Base-by-base conservation (phyloP, 345 rosid genomes). In the Pugionium dolabratum region DNA sequence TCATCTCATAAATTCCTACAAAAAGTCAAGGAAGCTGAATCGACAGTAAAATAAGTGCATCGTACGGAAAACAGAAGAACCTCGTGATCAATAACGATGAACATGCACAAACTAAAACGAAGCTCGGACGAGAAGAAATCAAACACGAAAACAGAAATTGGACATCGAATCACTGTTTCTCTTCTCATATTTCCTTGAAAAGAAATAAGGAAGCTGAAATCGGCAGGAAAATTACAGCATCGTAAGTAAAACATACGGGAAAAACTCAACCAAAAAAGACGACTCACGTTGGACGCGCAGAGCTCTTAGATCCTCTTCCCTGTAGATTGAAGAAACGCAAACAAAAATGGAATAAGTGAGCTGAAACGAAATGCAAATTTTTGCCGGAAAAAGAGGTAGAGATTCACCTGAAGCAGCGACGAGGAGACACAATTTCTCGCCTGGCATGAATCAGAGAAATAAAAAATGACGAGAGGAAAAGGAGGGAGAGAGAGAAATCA, bases 281-380 rank as follows among this genome's bases (percentile, higher is more conserved):
- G 18, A 34, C 79, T 70, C 54, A 70, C 79, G 73, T 65, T 28
- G 45, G 39, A 65, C 33, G 41, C 46, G 62, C 49, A 64, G 70
- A 56, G 74, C 37, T 62, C 6, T 11, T 67, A 57, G 62, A 67
- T 51, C 74, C 28, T 67, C 71, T 76, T 67, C 74, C 71, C 75
- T 70, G 40, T 6, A 33, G 61, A 58, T 11, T 10, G 42, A 36
- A 54, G 29, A 42, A 47, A 55, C 27, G 11, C 5, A 61, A 71
- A 37, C 7, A n/a, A 61, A 75, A 45, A 18, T 18, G 48, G 7
- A 7, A 37, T 37, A 4, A 55, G 37, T 66, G 27, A 43, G 1
- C 10, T 27, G 27, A 2, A 40, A n/a, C 1, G 18, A 18, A 18
- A 18, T 18, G 18, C 18, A 18, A 18, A 18, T 18, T 18, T 40